Conservation (phyloP, 78 protist species). For the Emiliania huxleyi region DNA sequence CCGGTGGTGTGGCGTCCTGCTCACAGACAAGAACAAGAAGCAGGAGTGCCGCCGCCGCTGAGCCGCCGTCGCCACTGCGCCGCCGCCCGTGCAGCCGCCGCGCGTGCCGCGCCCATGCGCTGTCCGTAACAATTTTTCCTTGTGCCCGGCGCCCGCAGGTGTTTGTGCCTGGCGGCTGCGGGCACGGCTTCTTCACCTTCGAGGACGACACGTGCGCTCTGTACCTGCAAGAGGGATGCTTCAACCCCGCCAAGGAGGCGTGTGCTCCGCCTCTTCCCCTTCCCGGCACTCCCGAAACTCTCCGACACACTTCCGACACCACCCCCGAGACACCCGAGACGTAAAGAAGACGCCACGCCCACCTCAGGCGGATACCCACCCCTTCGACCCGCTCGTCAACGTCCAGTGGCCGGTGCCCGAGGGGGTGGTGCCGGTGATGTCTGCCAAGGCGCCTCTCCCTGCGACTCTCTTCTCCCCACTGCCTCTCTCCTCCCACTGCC, state of each 20-base stretch:
- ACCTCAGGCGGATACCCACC: not conserved
- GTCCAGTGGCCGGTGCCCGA: not conserved
- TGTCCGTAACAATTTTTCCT: not conserved
- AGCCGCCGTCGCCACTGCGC: too few relatives aligned
- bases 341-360: too few relatives aligned
- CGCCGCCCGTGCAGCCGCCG: too few relatives aligned
- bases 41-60: not conserved
- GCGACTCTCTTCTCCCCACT: too few relatives aligned
- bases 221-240: conserved; percentile 22
- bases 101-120: too few relatives aligned
- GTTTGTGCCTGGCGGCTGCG: conserved; percentile 25
- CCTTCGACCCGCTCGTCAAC: not conserved
- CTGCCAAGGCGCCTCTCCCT: too few relatives aligned
- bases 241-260: not conserved
- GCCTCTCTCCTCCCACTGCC: too few relatives aligned
- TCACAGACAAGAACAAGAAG: conserved; percentile 34
- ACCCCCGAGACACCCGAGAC: too few relatives aligned
- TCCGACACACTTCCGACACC: too few relatives aligned
- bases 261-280: too few relatives aligned
- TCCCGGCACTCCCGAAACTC: too few relatives aligned
- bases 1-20: conserved; percentile 23
- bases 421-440: not conserved
- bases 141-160: not conserved
- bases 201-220: conserved; percentile 32
- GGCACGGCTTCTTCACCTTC: conserved; percentile 31